phyloP scores from a whole-genome alignment of 495 filamentous ascomycete genomes.

The Neurospora sublineolata region DNA sequence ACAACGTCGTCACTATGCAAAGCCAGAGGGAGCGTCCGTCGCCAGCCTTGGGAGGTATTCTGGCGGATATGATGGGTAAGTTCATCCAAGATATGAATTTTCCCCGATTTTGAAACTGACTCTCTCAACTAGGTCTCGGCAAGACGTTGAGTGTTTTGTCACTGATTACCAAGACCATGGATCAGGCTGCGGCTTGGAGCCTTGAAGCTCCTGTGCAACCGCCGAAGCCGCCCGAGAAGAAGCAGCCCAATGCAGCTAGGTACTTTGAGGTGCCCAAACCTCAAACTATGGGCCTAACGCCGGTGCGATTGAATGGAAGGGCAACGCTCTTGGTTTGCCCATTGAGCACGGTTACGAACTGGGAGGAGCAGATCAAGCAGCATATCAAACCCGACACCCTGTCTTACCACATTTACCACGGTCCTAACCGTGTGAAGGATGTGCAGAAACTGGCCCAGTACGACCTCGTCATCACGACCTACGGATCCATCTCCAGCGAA shows the following conservation, averaged over 20 bases:
- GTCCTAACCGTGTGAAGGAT: conserved; percentile 56
- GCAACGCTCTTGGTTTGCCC: conserved; percentile 86
- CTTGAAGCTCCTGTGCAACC: conserved; percentile 28
- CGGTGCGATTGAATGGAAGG: conserved; percentile 53
- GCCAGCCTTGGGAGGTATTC: conserved; percentile 69
- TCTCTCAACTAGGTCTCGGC: conserved; percentile 43
- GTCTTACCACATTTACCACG: conserved; percentile 73
- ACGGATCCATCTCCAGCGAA: conserved; percentile 76
- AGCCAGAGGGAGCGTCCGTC: conserved; percentile 51
- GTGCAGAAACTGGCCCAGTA: conserved; percentile 54
- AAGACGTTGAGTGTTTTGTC: conserved; percentile 88
- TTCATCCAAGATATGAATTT: background rate
- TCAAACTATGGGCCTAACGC: conserved; percentile 27
- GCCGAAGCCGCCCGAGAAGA: conserved; percentile 24
- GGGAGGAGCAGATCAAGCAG: conserved; percentile 77
- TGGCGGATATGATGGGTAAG: conserved; percentile 87
- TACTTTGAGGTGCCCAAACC: conserved; percentile 26
- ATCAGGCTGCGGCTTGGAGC: conserved; percentile 48
- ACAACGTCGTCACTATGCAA: conserved; percentile 74
- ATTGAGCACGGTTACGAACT: conserved; percentile 80
- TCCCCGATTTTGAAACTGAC: background rate
- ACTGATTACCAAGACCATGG: conserved; percentile 51
- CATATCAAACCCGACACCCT: conserved; percentile 56
- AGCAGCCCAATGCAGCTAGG: conserved; percentile 18
- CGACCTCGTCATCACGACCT: conserved; percentile 86